A percentile compares a stretch with the other conserved stretches of the same genome.
These are phyloP conservation scores for Puccinia hordei DNA, from an alignment of 1,284 basidiomycete genomes.

Conservation along the genomic window DNA sequence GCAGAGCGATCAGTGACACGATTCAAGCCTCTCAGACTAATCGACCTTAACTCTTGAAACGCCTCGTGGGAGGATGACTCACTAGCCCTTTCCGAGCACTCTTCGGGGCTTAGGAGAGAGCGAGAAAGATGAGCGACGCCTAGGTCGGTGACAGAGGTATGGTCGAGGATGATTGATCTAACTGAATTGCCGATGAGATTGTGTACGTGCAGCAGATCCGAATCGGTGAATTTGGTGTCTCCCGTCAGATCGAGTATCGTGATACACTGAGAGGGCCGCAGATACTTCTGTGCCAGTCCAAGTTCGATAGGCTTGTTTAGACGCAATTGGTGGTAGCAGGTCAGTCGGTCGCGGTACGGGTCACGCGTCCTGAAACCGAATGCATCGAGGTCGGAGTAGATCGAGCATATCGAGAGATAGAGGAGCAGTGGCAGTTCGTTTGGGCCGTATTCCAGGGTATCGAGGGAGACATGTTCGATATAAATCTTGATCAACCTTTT, in stretches of 20 bases:
- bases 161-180: slow-evolving; percentile 4
- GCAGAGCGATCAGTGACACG: slow-evolving; percentile 3
- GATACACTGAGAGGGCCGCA: neutral
- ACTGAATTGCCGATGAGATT: neutral
- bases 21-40: slow-evolving; percentile 9
- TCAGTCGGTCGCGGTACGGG: too few species aligned
- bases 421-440: neutral
- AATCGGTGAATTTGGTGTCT: neutral
- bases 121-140: slow-evolving; percentile 6
- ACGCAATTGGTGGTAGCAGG: neutral
- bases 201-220: neutral
- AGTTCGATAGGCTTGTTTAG: neutral
- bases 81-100: neutral
- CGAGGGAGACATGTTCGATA: neutral
- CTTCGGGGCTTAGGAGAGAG: neutral
- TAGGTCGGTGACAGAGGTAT: slow-evolving; percentile 5
- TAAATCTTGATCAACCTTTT: neutral
- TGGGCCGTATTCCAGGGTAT: neutral
- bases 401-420: neutral
- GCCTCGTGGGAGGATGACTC: neutral
- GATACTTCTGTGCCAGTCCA: neutral
- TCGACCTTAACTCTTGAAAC: neutral
- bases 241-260: neutral
- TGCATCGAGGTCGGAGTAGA: neutral
- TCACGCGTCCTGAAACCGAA: neutral